Base-by-base conservation (phyloP, 2,329 filamentous ascomycete genomes). In the Paecilomyces fulvus region DNA sequence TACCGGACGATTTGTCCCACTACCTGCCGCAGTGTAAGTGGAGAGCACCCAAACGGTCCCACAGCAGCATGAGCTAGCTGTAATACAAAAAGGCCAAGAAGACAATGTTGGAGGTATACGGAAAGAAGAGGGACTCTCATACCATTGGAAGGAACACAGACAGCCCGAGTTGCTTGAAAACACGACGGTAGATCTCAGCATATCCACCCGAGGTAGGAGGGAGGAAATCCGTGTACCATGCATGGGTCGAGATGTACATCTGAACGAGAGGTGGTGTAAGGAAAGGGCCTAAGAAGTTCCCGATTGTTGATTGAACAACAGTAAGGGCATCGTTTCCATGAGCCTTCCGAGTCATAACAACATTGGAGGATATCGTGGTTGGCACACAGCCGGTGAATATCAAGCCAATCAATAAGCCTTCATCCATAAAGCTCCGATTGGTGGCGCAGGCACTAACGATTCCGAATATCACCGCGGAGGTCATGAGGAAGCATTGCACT, bases 291-390 rank as follows among this genome's bases (percentile, higher is more conserved):
- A 82, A 72, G 11, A 86, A 79, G 63, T 87, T 87, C 37, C 84
- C 84, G 30, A 87, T 73, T 2, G 86, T 80, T 6, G 85, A 84
- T 63, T 86, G 83, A 33, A 86, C 82, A 59, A 84, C 79, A 54
- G 79, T 79, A 0, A 81, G 79, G 8, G 79, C 79, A 54, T 81
- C 79, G 63, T 87, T 85, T 12, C 84, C 84, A 53, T 83, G 80
- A 0, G 84, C 80, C 55, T 81, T 76, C 28, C 83, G 74, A 11
- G 84, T 87, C 83, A 87, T 86, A 51, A 87, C 81, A 2, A 86
- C 81, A 62, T 87, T 87, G 51, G 81, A 85, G 14, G 82, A 80
- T 63, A 87, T 84, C 0, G 84, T 87, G 0, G 85, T 88, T 0
- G 85, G 83, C 9, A 85, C 79, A 61, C 80, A 83, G 30, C 81